Percentiles rank a stretch among this genome's conserved stretches.
Conservation (phyloP, 441 rosid species). For the Populus hybrid region DNA sequence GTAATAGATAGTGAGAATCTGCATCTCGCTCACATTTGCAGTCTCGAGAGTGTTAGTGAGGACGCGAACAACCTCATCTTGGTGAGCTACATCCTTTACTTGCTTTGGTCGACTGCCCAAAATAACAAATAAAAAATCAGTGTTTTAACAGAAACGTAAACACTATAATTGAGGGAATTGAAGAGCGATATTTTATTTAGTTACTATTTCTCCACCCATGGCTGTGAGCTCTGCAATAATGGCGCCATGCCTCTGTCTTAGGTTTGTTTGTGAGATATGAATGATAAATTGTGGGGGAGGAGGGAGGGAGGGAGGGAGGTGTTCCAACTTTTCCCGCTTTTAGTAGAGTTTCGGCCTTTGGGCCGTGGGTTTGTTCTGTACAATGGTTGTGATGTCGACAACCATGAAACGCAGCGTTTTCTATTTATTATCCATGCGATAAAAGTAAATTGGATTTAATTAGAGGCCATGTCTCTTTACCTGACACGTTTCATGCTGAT, state of each 20-base stretch:
- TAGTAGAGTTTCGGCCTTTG: background rate
- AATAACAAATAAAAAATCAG: background rate
- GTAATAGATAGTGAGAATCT: background rate
- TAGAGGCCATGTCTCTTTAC: no score
- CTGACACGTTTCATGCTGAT: no score
- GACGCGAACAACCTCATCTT: constrained; percentile 97
- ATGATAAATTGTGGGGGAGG: background rate
- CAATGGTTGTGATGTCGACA: background rate
- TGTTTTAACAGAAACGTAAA: background rate
- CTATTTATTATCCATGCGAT: no score
- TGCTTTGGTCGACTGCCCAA: constrained; percentile 76
- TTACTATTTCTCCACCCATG: constrained; percentile 99
- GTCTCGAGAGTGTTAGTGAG: constrained; percentile 95
- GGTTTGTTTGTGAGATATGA: background rate
- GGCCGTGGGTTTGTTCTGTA: background rate
- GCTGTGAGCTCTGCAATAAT: constrained; percentile 75
- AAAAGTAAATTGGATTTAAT: no score
- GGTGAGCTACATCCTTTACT: constrained; percentile 92
- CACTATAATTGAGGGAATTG: background rate
- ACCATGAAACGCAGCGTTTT: no score
- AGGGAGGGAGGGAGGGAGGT: no score
- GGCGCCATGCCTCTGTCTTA: constrained; percentile 58
- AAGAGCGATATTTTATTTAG: background rate
- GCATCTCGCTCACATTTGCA: constrained; percentile 35
- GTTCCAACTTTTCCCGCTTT: constrained; percentile 4